phyloP scores from a whole-genome alignment of 805 yeast species.

The Priceomyces melissophilus region DNA sequence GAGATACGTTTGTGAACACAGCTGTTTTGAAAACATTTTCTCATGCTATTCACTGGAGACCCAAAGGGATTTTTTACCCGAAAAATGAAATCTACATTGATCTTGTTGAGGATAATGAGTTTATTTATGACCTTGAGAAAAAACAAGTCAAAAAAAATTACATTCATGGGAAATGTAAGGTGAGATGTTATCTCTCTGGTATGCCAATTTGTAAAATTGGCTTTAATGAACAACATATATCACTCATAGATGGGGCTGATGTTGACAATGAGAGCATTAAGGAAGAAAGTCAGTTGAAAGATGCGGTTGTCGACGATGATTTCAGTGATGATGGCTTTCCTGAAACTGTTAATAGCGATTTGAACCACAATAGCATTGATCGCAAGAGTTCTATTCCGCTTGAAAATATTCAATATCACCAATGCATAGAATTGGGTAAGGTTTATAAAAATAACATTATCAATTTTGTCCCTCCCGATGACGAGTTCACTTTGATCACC shows the following conservation, averaged over 20 bases:
- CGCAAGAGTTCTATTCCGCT: slow-evolving; percentile 24
- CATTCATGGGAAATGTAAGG: slow-evolving; percentile 31
- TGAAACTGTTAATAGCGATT: background rate
- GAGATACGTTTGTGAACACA: slow-evolving; percentile 46
- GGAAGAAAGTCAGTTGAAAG: slow-evolving; percentile 9
- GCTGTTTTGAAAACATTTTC: slow-evolving; percentile 75
- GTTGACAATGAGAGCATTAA: slow-evolving; percentile 7
- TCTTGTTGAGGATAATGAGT: slow-evolving; percentile 37
- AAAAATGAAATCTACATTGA: slow-evolving; percentile 44
- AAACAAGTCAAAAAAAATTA: slow-evolving; percentile 27
- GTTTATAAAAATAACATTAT: slow-evolving; percentile 67
- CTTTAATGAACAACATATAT: slow-evolving; percentile 37
- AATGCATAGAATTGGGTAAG: slow-evolving; percentile 74
- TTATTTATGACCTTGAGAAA: slow-evolving; percentile 30
- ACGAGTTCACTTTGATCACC: slow-evolving; percentile 35
- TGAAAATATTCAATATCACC: slow-evolving; percentile 39
- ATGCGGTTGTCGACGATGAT: slow-evolving; percentile 9
- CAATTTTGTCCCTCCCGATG: slow-evolving; percentile 84
- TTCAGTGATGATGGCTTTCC: slow-evolving; percentile 4
- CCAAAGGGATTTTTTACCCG: slow-evolving; percentile 42
- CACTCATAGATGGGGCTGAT: slow-evolving; percentile 27
- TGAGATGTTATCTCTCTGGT: slow-evolving; percentile 40
- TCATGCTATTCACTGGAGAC: slow-evolving; percentile 48
- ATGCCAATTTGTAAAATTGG: slow-evolving; percentile 43
- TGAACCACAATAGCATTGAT: background rate